Evolutionary conservation across 192 early-diverging fungal species (phyloP).

Genomic region (Tieghemiomyces parasiticus): DNA sequence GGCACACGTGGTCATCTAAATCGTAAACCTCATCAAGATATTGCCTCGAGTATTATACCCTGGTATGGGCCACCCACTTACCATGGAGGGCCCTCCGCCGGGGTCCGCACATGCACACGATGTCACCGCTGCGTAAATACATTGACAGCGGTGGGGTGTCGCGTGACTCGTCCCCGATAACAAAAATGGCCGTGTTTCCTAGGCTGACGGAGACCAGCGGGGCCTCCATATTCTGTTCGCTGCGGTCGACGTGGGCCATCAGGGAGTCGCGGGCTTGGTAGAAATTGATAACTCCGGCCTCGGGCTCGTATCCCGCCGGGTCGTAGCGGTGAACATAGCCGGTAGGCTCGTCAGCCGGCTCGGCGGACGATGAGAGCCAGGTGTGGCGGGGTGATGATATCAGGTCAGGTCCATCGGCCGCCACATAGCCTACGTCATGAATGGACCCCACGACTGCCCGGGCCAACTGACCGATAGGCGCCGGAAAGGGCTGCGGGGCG

Average conservation of each 20-base stretch:
- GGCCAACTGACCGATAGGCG: slow-evolving; percentile 39
- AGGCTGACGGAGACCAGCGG: slow-evolving; percentile 70
- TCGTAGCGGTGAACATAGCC: slow-evolving; percentile 36
- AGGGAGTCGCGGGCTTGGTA: slow-evolving; percentile 70
- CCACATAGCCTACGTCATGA: slow-evolving; percentile 20
- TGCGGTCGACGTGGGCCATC: slow-evolving; percentile 87
- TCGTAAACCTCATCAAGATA: too few relatives aligned
- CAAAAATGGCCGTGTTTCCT: slow-evolving; percentile 47
- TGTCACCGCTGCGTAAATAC: slow-evolving; percentile 70
- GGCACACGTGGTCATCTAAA: not conserved
- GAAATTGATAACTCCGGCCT: slow-evolving; percentile 92
- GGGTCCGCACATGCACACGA: slow-evolving; percentile 73
- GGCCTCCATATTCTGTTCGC: slow-evolving; percentile 70
- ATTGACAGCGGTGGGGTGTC: slow-evolving; percentile 57
- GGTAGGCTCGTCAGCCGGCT: not conserved
- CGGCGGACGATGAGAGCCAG: not conserved
- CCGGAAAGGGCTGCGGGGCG: slow-evolving; percentile 50
- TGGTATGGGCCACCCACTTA: too few relatives aligned
- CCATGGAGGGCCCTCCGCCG: slow-evolving; percentile 71
- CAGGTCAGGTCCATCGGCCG: not conserved
- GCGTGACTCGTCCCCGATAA: slow-evolving; percentile 59
- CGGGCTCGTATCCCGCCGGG: slow-evolving; percentile 39
- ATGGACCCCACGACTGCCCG: slow-evolving; percentile 48
- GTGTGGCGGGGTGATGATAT: not conserved
- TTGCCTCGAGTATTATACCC: too few relatives aligned